Evolutionary conservation across 495 filamentous ascomycete genomes (phyloP), one percentile per base, ranked within the genome.

Genomic region (Aspergillus carlsbadensis): DNA sequence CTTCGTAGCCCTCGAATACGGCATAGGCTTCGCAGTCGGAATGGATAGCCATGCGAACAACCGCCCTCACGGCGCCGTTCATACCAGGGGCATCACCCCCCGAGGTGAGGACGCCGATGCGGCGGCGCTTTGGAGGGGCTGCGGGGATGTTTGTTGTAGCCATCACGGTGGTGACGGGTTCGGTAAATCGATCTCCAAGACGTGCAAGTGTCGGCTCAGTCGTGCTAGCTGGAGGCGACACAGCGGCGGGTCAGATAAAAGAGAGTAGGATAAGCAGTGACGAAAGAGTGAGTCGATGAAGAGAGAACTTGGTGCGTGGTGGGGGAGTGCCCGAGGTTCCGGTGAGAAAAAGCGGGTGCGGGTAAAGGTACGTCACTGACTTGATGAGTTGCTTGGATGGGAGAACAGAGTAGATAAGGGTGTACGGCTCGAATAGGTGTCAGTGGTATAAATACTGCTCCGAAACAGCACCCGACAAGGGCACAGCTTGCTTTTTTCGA

Each of bases 1-100:
- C 95, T 63, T 97, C 90, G 76, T 98, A 99, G 45, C 95, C 95
- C 73, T 99, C 95, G 70, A 89, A 92, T 63, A 99, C 81, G 63
- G 86, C 90, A 64, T 87, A 99, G 49, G 91, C 82, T 57, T 95
- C 90, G 72, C 94, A 97, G 44, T 86, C 88, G 60, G 86, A 80
- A 67, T 91, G 85, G 59, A 98, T 90, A 24, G 90, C 82, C 86
- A 90, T 97, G 42, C 95, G 87, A 56, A 99, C 90, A 34, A 97
- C 92, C 37, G 95, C 95, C 41, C 95, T 83, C 10, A 97, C 92
- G 20, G 89, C 90, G 41, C 88, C 91, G 70, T 96, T 98, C 95
- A 99, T 99, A 63, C 95, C 95, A 5, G 95, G 94, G 36, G 93
- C 91, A 78, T 99, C 95, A 63, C 95, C 95, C 60, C 95, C 95